phyloP scores from a whole-genome alignment of 768 basidiomycete species.

The Rhodotorula taiwanensis region DNA sequence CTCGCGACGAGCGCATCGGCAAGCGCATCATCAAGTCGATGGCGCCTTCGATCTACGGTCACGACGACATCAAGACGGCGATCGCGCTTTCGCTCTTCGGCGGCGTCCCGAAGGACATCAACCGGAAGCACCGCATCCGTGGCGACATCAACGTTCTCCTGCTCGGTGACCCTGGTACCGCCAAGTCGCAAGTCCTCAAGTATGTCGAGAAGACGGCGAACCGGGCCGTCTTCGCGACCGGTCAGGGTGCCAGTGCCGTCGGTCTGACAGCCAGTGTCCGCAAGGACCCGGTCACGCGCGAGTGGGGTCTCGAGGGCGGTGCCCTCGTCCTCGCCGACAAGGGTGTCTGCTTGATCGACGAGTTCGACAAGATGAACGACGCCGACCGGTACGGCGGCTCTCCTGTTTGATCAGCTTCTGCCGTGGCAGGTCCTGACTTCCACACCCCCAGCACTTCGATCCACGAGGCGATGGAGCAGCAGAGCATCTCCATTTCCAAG shows the following conservation, averaged over 20 bases:
- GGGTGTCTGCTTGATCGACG: slow-evolving; percentile 94
- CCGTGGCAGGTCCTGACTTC: not conserved
- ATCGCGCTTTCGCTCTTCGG: slow-evolving; percentile 90
- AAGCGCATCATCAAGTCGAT: slow-evolving; percentile 98
- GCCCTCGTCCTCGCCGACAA: slow-evolving; percentile 98
- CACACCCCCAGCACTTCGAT: slow-evolving; percentile 61
- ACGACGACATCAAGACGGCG: slow-evolving; percentile 98
- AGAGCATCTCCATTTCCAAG: slow-evolving; percentile 97
- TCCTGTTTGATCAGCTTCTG: not conserved
- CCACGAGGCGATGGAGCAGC: slow-evolving; percentile 99
- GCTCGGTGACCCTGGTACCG: slow-evolving; percentile 95
- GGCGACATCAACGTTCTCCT: slow-evolving; percentile 96
- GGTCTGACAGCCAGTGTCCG: slow-evolving; percentile 98
- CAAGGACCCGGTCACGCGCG: slow-evolving; percentile 91
- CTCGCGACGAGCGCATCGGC: slow-evolving; percentile 85
- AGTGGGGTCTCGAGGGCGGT: slow-evolving; percentile 98
- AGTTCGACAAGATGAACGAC: slow-evolving; percentile 99
- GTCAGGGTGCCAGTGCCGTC: slow-evolving; percentile 95
- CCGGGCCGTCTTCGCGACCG: slow-evolving; percentile 94
- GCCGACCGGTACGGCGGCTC: slow-evolving; percentile 65
- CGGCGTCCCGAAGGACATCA: slow-evolving; percentile 90
- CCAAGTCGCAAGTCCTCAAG: slow-evolving; percentile 97
- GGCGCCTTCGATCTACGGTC: slow-evolving; percentile 97
- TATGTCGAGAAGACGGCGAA: slow-evolving; percentile 99
- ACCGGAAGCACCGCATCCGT: slow-evolving; percentile 88